phyloP scores from a whole-genome alignment of 768 basidiomycete species.

The Suillus decipiens region DNA sequence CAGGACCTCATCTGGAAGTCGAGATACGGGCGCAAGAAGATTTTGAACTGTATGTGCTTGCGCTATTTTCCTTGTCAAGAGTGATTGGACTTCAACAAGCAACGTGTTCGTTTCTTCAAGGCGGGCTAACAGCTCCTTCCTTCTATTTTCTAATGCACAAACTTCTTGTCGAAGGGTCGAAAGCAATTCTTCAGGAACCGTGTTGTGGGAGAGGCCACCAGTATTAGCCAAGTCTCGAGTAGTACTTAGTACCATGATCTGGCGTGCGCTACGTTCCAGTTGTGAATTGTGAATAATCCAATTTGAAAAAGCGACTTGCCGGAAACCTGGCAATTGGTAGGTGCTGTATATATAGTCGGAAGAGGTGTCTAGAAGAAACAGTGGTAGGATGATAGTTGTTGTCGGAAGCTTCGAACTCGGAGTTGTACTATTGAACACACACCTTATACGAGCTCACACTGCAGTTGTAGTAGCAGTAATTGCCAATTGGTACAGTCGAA shows the following conservation, averaged over 20 bases:
- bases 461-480: neutral
- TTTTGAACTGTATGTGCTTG: conserved; percentile 8
- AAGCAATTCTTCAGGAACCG: neutral
- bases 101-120: conserved; percentile 3
- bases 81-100: neutral
- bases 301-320: neutral
- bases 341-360: neutral
- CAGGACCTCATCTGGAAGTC: neutral
- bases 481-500: neutral
- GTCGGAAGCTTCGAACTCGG: neutral
- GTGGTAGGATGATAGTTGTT: neutral
- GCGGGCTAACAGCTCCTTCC: neutral
- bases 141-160: neutral
- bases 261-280: neutral
- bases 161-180: conserved; percentile 7
- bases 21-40: conserved; percentile 3
- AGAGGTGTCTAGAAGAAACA: neutral
- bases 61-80: neutral
- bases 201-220: neutral
- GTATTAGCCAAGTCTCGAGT: neutral
- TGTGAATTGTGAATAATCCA: neutral
- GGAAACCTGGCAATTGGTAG: neutral
- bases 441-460: neutral
- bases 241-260: neutral
- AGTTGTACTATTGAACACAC: neutral